Evolutionary conservation across 2,329 filamentous ascomycete species (phyloP).

Genomic region (Cryphonectria carpinicola): DNA sequence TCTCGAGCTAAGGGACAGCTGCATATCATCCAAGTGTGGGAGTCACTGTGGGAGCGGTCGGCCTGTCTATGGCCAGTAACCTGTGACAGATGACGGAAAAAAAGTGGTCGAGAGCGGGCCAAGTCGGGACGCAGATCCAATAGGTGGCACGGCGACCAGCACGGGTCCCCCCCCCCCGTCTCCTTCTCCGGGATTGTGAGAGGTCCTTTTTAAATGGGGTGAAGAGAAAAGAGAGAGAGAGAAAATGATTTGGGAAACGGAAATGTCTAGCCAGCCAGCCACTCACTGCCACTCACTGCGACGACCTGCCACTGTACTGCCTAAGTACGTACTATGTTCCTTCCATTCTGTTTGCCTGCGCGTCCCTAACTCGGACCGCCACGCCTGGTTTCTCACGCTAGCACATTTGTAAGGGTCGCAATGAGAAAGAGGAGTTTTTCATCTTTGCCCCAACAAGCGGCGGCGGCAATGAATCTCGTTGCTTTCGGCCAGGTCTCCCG

Average conservation of each 20-base stretch:
- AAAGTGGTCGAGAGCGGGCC: constrained; percentile 13
- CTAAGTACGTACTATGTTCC: not conserved
- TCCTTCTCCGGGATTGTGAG: not conserved
- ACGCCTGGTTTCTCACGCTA: not conserved
- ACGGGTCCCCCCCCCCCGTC: not conserved
- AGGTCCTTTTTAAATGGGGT: not conserved
- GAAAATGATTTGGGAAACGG: not conserved
- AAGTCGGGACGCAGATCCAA: constrained; percentile 1
- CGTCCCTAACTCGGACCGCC: not conserved
- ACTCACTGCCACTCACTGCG: too few relatives aligned
- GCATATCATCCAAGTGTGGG: constrained; percentile 16
- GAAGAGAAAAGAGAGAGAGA: not conserved
- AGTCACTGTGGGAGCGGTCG: constrained; percentile 3
- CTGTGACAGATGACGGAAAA: constrained; percentile 24
- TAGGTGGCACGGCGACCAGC: not conserved
- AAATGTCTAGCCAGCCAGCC: not conserved
- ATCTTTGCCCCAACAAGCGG: constrained; percentile 14
- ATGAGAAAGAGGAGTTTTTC: constrained; percentile 8
- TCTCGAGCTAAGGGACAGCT: not conserved
- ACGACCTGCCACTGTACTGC: not conserved
- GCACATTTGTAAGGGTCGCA: not conserved
- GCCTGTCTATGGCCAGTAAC: constrained; percentile 19
- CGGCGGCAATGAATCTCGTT: constrained; percentile 1
- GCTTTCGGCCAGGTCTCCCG: not conserved
- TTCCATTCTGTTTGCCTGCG: not conserved